Base-by-base conservation (phyloP, 2,329 filamentous ascomycete genomes). In the Coniochaeta hoffmannii region DNA sequence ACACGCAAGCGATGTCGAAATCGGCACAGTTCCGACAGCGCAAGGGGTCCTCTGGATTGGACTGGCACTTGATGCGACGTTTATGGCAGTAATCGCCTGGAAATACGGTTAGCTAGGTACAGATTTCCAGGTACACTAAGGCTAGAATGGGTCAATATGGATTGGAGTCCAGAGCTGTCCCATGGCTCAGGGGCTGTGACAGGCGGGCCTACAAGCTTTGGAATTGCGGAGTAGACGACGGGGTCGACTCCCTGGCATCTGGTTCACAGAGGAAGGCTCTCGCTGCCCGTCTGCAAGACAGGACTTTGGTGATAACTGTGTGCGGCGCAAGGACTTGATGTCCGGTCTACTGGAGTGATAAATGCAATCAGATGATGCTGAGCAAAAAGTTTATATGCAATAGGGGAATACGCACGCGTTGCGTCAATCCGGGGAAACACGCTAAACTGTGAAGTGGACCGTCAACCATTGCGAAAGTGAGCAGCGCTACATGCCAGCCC, bases 61-160 rank as follows among this genome's bases (percentile, higher is more conserved):
- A 50, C 50, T 60, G 60, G 56, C 61, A 63, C 26, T 62, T 62
- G 50, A 63, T 63, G 54, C 60, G 59, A 12, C 61, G 60, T 41
- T 62, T 62, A 41, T 63, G 61, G 53, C 61, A 63, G 30, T 61
- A 63, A 56, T 63, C 61, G 55, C 58, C 55, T 56, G n/a, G n/a
- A n/a, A 36, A 8, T 15, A 41, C 19, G 8, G 36, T 50, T 19
- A 50, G 22, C 26, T n/a, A 4, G 10, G 26, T 28, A 28, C 5
- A 41, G 31, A 49, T 46, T n/a, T n/a, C n/a, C n/a, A n/a, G n/a
- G n/a, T 28, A 52, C 28, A 32, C 50, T 19, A 54, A n/a, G n/a
- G 53, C 53, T 10, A 19, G 26, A 22, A 26, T 15, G 26, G 3
- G 28, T 7, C 30, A 32, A 32, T 7, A 32, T 32, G 15, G 36